Evolutionary conservation across 2,329 filamentous ascomycete genomes (phyloP).

Genomic region (Neurospora crassa): DNA sequence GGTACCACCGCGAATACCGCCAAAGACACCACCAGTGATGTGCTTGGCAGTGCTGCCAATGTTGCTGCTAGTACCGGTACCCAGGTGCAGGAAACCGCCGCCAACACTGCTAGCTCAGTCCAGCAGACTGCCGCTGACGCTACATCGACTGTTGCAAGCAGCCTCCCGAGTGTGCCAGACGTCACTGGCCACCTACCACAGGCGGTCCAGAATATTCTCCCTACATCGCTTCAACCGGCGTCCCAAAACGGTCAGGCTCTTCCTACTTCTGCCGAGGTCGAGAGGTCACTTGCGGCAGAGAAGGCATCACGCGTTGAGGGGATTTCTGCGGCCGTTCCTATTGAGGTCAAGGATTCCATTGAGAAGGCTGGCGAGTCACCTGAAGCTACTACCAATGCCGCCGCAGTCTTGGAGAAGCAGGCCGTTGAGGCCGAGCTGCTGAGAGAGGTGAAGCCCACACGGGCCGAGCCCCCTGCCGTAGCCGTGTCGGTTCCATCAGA

Average conservation of each 20-base stretch:
- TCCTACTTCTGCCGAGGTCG: slow-evolving; percentile 1
- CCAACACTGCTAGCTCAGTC: slow-evolving; percentile 34
- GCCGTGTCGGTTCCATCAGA: not conserved
- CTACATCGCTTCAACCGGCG: not conserved
- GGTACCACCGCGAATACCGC: slow-evolving; percentile 9
- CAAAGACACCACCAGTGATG: slow-evolving; percentile 27
- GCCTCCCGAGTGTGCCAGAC: not conserved
- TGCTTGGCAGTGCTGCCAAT: slow-evolving; percentile 24
- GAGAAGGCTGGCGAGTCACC: slow-evolving; percentile 39
- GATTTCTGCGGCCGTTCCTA: slow-evolving; percentile 11
- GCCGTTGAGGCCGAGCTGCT: slow-evolving; percentile 65
- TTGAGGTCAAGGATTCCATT: slow-evolving; percentile 17
- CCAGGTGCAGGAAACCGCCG: slow-evolving; percentile 38
- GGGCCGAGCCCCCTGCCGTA: not conserved
- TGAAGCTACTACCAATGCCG: slow-evolving; percentile 60
- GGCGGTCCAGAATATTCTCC: not conserved
- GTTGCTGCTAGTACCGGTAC: slow-evolving; percentile 37
- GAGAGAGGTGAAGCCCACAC: slow-evolving; percentile 43
- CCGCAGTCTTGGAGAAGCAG: slow-evolving; percentile 66
- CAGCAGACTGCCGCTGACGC: slow-evolving; percentile 28
- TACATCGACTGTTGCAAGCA: not conserved
- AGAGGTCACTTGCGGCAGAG: slow-evolving; percentile 29
- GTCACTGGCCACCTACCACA: not conserved
- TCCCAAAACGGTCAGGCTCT: not conserved
- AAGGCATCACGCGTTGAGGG: slow-evolving; percentile 8